Evolutionary conservation across 2,329 filamentous ascomycete genomes (phyloP), one percentile per base, ranked within the genome.

Genomic region (Dactylellina parvicollis): DNA sequence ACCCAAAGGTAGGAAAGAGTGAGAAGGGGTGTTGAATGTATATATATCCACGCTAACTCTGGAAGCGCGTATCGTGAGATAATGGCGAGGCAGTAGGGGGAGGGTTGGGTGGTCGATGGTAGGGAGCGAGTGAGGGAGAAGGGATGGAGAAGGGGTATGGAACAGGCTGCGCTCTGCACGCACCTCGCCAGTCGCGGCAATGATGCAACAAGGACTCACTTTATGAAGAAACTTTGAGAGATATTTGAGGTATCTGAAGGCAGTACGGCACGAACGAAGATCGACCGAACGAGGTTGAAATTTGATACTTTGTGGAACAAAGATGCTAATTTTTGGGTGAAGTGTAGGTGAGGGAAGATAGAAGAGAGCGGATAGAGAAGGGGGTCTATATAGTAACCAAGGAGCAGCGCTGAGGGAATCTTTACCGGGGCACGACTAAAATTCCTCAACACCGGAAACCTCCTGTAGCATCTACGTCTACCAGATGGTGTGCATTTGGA

Each of bases 321-420:
- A 14, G 30, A 34, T 7, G 30, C 5, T 34, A 34, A n/a, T n/a
- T n/a, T n/a, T n/a, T n/a, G n/a, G n/a, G 30, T 34, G 30, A 34
- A 34, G 30, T 34, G 30, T 34, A 14, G 7, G 30, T 34, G 30
- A 7, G 14, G 30, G 30, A 34, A 34, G 30, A 34, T 7, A 34
- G 30, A 34, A 34, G 49, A 30, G 4, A 22, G 36, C 44, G 40
- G 42, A 32, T 24, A 26, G n/a, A 3, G 47, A 7, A 42, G n/a
- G 28, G 36, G 32, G 16, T 7, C 2, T 34, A 34, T 34, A 7
- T 34, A 34, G 30, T 7, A 34, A 34, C 30, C 30, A 34, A 34
- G 30, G 14, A 42, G n/a, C n/a, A n/a, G n/a, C n/a, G n/a, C n/a
- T n/a, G 22, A 49, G 44, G 44, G 44, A 49, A 49, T 49, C 44